These are phyloP conservation scores for Capsella bursapastoris DNA, from an alignment of 345 rosid genomes.

Conservation along the genomic window DNA sequence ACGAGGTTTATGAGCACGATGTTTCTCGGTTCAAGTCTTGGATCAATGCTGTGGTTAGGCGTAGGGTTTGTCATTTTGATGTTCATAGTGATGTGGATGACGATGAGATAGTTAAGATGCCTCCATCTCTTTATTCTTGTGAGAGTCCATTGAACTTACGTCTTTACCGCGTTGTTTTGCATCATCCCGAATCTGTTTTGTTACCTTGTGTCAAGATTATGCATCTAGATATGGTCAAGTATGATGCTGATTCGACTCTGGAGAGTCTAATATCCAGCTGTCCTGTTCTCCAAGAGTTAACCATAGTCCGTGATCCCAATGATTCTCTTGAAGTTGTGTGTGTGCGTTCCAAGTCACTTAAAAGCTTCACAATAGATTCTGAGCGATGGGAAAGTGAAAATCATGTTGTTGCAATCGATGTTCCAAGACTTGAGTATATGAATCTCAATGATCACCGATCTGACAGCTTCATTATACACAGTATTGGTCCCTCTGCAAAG, in stretches of 20 bases:
- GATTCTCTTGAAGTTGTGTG: conserved; percentile 26
- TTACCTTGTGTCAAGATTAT: conserved; percentile 40
- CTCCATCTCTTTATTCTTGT: conserved; percentile 35
- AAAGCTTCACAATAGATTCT: conserved; percentile 3
- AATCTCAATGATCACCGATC: conserved; percentile 30
- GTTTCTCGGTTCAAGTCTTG: conserved; percentile 39
- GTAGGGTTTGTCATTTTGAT: conserved; percentile 19
- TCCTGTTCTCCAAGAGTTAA: conserved; percentile 31
- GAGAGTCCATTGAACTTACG: conserved; percentile 16
- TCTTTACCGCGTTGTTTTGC: conserved; percentile 11
- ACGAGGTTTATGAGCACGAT: conserved; percentile 16
- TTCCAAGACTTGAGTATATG: conserved; percentile 36
- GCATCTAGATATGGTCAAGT: conserved; percentile 22
- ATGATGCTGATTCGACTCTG: conserved; percentile 34
- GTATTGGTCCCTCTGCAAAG: conserved; percentile 28
- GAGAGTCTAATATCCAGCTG: conserved; percentile 32
- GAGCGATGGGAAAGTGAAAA: not conserved
- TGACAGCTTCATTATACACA: conserved; percentile 30
- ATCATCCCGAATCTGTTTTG: conserved; percentile 20
- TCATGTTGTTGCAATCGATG: conserved; percentile 26
- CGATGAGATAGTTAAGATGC: conserved; percentile 22
- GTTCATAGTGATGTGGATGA: conserved; percentile 9
- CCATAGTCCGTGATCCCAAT: conserved; percentile 21
- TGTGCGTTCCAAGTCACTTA: conserved; percentile 31
- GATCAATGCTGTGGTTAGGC: conserved; percentile 22